Evolutionary conservation across 2,329 filamentous ascomycete species (phyloP), one percentile per base, ranked within the genome.

Genomic region (Hypomyces perniciosus): DNA sequence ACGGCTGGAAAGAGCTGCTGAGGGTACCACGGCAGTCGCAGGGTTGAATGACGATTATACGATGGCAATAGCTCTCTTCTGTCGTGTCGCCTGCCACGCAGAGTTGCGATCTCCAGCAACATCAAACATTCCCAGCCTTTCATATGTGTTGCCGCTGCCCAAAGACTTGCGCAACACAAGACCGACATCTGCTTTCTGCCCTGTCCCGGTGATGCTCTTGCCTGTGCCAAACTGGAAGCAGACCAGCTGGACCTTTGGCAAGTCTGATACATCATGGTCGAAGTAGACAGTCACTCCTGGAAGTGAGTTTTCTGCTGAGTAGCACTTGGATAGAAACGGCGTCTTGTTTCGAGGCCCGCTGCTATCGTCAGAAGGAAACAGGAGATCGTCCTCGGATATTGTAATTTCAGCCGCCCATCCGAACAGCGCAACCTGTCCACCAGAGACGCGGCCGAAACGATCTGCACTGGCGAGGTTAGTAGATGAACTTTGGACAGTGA

Each of bases 91-190:
- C 10, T 44, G 42, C 42, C 42, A 44, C 9, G 30, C 42, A 33
- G 42, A 30, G 26, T 44, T 44, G n/a, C 28, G 27, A 33, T 44
- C 20, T 26, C 30, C 42, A 12, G 27, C 42, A 44, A 44, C 42
- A 29, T 44, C 42, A 34, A 44, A 44, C 29, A 44, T 34, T 5
- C 42, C 42, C 26, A 44, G n/a, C 42, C 42, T 44, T 10, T n/a
- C 10, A 20, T 44, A 44, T n/a, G n/a, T 12, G n/a, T 33, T n/a
- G 7, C 31, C 42, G 6, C 28, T 33, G 28, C 29, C 10, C n/a
- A 10, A 8, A 6, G 30, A 30, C 29, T 26, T 4, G 29, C 27
- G 42, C 10, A 44, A 28, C 28, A 44, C 42, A 4, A 44, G 42
- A 10, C 42, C 42, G 4, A 44, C 42, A 33, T 44, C 42, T 8